Percentiles rank a stretch among this genome's conserved stretches.
These are phyloP conservation scores for Fraxinus angustifolia DNA, from an alignment of 305 asterid species.

Conservation along the genomic window DNA sequence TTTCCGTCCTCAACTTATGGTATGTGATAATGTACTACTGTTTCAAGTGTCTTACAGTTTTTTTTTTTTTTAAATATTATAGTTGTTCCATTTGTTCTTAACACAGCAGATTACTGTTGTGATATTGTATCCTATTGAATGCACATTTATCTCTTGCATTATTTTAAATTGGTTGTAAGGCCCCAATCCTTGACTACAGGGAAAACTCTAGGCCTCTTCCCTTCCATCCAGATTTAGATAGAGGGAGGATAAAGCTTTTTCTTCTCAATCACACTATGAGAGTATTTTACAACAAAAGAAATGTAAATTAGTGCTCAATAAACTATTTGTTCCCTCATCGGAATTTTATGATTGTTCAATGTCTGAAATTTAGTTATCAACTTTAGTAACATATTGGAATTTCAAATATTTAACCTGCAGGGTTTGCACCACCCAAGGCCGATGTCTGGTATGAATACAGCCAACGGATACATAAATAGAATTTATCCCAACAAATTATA, in stretches of 20 bases:
- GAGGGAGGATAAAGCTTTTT: not conserved
- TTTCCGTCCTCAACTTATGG: conserved; percentile 46
- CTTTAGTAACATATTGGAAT: not conserved
- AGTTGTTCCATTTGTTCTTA: not conserved
- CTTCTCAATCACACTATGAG: not conserved
- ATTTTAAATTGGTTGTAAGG: not conserved
- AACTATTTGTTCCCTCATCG: not conserved
- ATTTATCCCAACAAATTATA: conserved; percentile 54
- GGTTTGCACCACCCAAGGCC: conserved; percentile 51
- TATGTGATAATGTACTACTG: conserved; percentile 12
- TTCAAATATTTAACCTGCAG: conserved; percentile 22
- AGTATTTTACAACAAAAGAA: not conserved
- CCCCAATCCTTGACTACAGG: not conserved
- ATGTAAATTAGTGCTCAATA: not conserved
- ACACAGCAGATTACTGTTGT: not conserved
- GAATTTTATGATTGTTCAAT: not conserved
- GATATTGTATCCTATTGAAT: not conserved
- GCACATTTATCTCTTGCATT: not conserved
- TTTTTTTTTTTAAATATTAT: not conserved
- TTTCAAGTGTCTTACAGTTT: not conserved
- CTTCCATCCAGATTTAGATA: not conserved
- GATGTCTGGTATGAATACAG: conserved; percentile 42
- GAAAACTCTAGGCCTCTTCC: not conserved
- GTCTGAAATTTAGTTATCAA: not conserved
- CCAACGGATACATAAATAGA: conserved; percentile 49